Base-by-base conservation (phyloP, 1,139 yeast genomes). In the Lodderomyces parapsilosis region DNA sequence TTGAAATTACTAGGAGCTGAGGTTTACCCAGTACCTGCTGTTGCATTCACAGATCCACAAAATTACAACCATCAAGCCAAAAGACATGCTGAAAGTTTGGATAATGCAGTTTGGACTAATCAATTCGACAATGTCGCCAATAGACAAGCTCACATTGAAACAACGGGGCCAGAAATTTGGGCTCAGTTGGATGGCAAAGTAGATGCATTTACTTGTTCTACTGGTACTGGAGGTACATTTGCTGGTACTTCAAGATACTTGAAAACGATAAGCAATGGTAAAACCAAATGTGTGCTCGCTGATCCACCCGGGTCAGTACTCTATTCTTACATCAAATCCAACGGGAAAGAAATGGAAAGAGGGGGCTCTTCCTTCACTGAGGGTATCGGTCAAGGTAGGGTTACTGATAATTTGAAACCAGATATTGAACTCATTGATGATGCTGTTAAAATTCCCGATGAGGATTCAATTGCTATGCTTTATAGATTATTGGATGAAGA, bases 361-460 rank as follows among this genome's bases (percentile, higher is more conserved):
- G 79, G 80, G 2, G 96, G 96, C 22, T 78, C 86, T 2, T 86
- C 96, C 1, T 89, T 91, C 63, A 90, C 96, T 14, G 97, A 90
- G 66, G 97, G 97, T 33, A 88, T 90, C 65, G 97, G 97, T 30
- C 97, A 90, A 65, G 96, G 96, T 39, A 77, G 97, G 55, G 85
- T 90, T 54, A 90, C 97, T 7, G 86, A 80, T 49, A 90, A 90
- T 61, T 75, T 90, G 64, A 71, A 73, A 33, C 87, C 82, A 31
- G 96, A 88, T 50, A 65, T 89, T 27, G 83, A 76, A 14, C 57
- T 78, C 18, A 76, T 87, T 39, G 86, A 89, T 55, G 96, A 86
- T 55, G 93, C 91, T 6, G 64, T 86, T 42, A 75, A 78, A 49
- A 80, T 90, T 43, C 78, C 90, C 1, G 97, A 90, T 62, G 83